Percentiles rank a stretch among this genome's conserved stretches.
These are phyloP conservation scores for Ilyonectria sp. DNA, from an alignment of 2,329 filamentous ascomycete genomes.

Conservation along the genomic window DNA sequence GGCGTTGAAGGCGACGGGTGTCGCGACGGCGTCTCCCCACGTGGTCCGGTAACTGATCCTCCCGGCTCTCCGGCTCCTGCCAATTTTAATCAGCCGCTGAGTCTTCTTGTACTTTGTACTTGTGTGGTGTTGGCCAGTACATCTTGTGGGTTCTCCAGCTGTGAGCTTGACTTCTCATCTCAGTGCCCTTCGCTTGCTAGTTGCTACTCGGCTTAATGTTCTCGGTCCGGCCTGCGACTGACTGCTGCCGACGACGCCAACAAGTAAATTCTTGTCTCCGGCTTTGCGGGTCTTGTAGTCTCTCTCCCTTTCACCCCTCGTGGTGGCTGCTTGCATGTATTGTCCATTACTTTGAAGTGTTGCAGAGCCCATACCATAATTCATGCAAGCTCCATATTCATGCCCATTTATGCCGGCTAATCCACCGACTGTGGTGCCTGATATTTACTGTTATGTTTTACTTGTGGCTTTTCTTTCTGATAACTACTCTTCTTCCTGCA, in stretches of 20 bases:
- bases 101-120: background rate
- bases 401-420: too few relatives aligned
- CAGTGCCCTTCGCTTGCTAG: background rate
- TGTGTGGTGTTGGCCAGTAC: background rate
- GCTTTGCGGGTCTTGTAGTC: too few relatives aligned
- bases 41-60: background rate
- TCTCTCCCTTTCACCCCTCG: too few relatives aligned
- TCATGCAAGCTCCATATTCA: too few relatives aligned
- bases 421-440: too few relatives aligned
- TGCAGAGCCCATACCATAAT: too few relatives aligned
- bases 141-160: background rate
- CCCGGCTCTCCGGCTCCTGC: background rate
- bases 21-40: conserved; percentile 3
- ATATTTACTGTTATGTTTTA: too few relatives aligned
- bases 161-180: background rate
- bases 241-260: background rate
- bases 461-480: too few relatives aligned
- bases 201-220: background rate
- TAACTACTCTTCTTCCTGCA: too few relatives aligned
- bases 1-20: background rate
- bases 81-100: background rate
- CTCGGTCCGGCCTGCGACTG: background rate
- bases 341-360: too few relatives aligned
- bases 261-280: too few relatives aligned
- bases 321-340: too few relatives aligned